Base-by-base conservation (phyloP, 202 grass and related monocot genomes). In the Musa balbisiana region DNA sequence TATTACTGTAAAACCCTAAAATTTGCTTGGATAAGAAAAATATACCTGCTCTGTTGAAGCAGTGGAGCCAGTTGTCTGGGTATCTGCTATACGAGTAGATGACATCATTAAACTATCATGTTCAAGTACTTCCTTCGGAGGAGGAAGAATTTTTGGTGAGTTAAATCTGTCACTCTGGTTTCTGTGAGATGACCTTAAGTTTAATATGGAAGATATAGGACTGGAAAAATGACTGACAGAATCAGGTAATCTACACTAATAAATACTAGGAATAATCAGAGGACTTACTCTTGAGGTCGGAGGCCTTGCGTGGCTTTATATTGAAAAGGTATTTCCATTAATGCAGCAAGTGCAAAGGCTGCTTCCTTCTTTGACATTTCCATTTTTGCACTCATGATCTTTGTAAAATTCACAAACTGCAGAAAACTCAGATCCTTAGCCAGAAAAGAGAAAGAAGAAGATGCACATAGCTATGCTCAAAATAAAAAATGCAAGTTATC, bases 401-500 rank as follows among this genome's bases (percentile, higher is more conserved):
- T 81, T 73, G 91, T 98, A 49, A 98, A 93, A 83, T 98, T 93
- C 62, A 98, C 91, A 84, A 98, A 98, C 94, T 98, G 81, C 83
- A 76, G 59, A n/a, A 76, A 50, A 62, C 33, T 24, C 49, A 69
- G 55, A 79, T 49, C 43, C 21, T 27, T 22, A 50, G 54, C 60
- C 26, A 79, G 56, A 64, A 52, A 9, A 25, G 29, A 15, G 15
- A 73, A 56, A 29, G 50, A 13, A 51, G 26, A 65, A 51, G 33
- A 65, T 15, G 58, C 74, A 76, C 2, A 25, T 50, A 27, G 5
- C 43, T 21, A 49, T 16, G 24, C 22, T 69, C 12, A 69, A 16
- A 2, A 69, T 43, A 43, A 43, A 43, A 43, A 43, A 43, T 43
- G 33, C 33, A 43, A 6, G 5, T 43, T 8, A 6, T 43, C 33